phyloP scores from a whole-genome alignment of 495 filamentous ascomycete species.

The Penicillium psychrofluorescens region DNA sequence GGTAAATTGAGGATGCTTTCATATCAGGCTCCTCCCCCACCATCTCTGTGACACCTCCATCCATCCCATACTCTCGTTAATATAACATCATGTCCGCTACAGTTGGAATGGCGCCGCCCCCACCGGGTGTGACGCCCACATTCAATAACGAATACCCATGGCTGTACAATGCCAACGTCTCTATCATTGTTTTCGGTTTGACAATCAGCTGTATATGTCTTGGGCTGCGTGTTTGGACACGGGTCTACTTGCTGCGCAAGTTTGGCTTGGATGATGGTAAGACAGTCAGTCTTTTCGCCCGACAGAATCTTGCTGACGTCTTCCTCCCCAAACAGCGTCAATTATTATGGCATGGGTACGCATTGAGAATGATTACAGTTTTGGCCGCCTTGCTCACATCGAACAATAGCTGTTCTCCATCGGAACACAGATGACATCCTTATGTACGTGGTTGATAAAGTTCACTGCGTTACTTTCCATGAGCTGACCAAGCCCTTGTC shows the following conservation, averaged over 20 bases:
- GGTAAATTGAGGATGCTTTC: too few species aligned
- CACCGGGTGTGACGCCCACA: conserved; percentile 7
- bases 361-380: neutral
- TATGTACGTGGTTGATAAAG: conserved; percentile 9
- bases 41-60: too few species aligned
- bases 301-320: neutral
- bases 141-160: conserved; percentile 15
- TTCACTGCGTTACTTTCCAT: too few species aligned
- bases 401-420: conserved; percentile 14
- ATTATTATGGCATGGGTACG: conserved; percentile 20
- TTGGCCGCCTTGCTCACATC: neutral
- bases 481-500: neutral
- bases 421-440: conserved; percentile 9
- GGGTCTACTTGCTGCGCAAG: conserved; percentile 8
- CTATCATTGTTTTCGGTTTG: conserved; percentile 8
- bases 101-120: conserved; percentile 4
- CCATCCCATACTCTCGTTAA: too few species aligned
- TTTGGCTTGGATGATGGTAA: conserved; percentile 25
- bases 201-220: conserved; percentile 7
- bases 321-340: conserved; percentile 5
- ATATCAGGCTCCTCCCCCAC: too few species aligned
- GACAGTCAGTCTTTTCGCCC: neutral
- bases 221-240: conserved; percentile 14
- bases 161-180: conserved; percentile 4
- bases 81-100: too few species aligned